Evolutionary conservation across 768 basidiomycete species (phyloP), one percentile per base, ranked within the genome.

Genomic region (Calocybe gangraenosa): DNA sequence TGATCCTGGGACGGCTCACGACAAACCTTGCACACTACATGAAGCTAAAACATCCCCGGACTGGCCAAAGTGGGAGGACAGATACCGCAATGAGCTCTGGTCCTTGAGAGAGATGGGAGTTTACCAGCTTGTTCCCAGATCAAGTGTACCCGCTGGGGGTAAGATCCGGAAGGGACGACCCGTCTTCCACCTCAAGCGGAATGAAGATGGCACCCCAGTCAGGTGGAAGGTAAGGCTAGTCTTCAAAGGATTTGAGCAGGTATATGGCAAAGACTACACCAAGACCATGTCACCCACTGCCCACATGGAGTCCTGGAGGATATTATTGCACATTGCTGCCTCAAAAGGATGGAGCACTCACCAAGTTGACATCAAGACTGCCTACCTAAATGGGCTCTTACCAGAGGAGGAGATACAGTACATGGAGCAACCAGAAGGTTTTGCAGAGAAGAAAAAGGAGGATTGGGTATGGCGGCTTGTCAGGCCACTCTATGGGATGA

Each of bases 211-310:
- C 3, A 47, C 44, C 0, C 40, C 64, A 0, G 40, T 46, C 0
- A 22, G 53, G 7, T 60, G 61, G 51, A 72, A 72, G 44, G 65
- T 59, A 0, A 54, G 62, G 0, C 58, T 64, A 17, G 65, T 75
- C 1, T 64, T 63, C 7, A 53, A 62, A 22, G 71, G 73, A 0
- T 67, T 62, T 49, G 38, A 61, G 6, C 64, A 35, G 25, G 31
- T 47, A 2, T 34, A 47, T 56, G 2, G 63, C 0, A 47, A 58
- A 7, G 73, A 78, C 40, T 78, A 68, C 47, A 60, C 55, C 0
- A 60, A 66, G 28, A 73, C 71, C 0, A 69, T 65, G 36, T 70
- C 74, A 35, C 68, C 69, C 0, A 67, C 64, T 13, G 64, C 58
- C 4, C 48, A 48, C 7, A 45, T 56, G 19, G 48, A 57, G 8